phyloP scores from a whole-genome alignment of 805 yeast genomes.

The Isabelozyma rhagii region DNA sequence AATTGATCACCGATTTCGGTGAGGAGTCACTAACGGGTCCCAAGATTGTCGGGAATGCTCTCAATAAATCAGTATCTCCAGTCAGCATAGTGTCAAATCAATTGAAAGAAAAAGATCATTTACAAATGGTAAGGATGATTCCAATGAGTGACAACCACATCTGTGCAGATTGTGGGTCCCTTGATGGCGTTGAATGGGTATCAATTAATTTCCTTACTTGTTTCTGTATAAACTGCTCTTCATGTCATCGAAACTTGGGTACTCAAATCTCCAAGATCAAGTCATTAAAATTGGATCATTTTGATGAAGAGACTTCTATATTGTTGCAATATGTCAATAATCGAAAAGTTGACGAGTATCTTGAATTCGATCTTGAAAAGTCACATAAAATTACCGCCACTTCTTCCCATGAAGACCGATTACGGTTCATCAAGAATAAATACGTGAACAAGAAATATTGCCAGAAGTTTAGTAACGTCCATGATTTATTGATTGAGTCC shows the following conservation, averaged over 20 bases:
- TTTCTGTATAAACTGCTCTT: slow-evolving; percentile 82
- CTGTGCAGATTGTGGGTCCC: slow-evolving; percentile 80
- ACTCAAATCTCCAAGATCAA: slow-evolving; percentile 75
- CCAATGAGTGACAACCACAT: slow-evolving; percentile 51
- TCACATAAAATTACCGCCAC: slow-evolving; percentile 25
- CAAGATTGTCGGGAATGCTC: slow-evolving; percentile 5
- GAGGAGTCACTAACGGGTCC: slow-evolving; percentile 4
- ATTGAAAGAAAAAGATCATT: slow-evolving; percentile 20
- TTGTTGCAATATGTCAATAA: slow-evolving; percentile 56
- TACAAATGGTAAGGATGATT: slow-evolving; percentile 36
- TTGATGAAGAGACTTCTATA: slow-evolving; percentile 56
- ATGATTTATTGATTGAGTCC: slow-evolving; percentile 47
- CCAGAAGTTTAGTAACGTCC: slow-evolving; percentile 13
- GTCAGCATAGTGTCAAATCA: slow-evolving; percentile 26
- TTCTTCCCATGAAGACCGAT: slow-evolving; percentile 45
- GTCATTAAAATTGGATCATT: slow-evolving; percentile 72
- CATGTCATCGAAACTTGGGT: slow-evolving; percentile 85
- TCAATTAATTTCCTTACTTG: slow-evolving; percentile 70
- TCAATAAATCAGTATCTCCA: slow-evolving; percentile 23
- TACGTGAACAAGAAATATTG: slow-evolving; percentile 55
- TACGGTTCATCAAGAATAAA: slow-evolving; percentile 61
- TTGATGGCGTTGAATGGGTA: slow-evolving; percentile 77
- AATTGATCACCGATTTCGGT: slow-evolving; percentile 7
- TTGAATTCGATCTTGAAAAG: slow-evolving; percentile 42
- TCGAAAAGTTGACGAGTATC: slow-evolving; percentile 50